Evolutionary conservation across 1,139 yeast species (phyloP).

Genomic region (Kodamaea arcana): DNA sequence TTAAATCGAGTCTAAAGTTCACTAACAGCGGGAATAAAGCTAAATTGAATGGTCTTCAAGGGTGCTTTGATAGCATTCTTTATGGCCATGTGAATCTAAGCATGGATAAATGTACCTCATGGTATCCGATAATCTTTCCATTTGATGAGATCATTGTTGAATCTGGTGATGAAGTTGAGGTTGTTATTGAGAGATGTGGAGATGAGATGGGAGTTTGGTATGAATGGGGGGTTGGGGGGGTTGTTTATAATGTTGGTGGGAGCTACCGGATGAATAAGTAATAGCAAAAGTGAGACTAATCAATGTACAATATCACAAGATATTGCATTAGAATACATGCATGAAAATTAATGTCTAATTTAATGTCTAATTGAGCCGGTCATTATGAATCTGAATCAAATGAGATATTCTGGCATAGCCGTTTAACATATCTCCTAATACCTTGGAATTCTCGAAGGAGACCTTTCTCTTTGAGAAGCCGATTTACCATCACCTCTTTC

Average conservation of each 20-base stretch:
- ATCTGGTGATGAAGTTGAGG: slow-evolving; percentile 45
- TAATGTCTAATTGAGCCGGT: no score
- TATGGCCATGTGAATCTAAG: slow-evolving; percentile 52
- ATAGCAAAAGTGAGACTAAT: no score
- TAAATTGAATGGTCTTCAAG: slow-evolving; percentile 65
- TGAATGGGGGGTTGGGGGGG: slow-evolving; percentile 53
- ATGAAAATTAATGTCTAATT: no score
- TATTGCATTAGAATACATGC: no score
- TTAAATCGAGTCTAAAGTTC: background rate
- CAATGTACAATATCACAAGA: no score
- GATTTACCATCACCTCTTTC: background rate
- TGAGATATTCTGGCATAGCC: no score
- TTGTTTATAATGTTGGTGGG: slow-evolving; percentile 18
- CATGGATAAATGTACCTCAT: slow-evolving; percentile 39
- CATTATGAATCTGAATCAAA: no score
- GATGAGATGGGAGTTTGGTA: slow-evolving; percentile 56
- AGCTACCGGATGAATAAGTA: no score
- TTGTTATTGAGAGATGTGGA: slow-evolving; percentile 36
- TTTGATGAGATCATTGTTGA: slow-evolving; percentile 44
- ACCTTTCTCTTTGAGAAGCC: slow-evolving; percentile 4
- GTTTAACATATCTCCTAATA: no score
- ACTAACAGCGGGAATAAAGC: background rate
- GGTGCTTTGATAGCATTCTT: slow-evolving; percentile 65
- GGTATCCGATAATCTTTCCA: slow-evolving; percentile 74
- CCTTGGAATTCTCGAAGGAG: slow-evolving; percentile 7